Evolutionary conservation across 495 filamentous ascomycete genomes (phyloP).

Genomic region (Penicillium lividum): DNA sequence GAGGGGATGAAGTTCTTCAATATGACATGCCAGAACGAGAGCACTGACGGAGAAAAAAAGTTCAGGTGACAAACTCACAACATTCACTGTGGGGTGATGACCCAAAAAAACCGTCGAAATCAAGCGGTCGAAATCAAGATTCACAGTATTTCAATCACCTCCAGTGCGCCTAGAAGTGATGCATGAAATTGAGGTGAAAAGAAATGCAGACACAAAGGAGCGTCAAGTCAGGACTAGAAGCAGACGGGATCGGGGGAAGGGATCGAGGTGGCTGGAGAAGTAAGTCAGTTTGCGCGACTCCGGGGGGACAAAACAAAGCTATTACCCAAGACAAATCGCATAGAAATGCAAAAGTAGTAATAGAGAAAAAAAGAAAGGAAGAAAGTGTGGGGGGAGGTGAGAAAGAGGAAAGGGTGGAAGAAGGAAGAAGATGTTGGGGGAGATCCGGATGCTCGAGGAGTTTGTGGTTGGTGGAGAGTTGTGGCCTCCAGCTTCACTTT

Average conservation of each 20-base stretch:
- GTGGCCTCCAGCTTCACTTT: slow-evolving; percentile 23
- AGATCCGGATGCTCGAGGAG: slow-evolving; percentile 27
- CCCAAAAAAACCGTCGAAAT: slow-evolving; percentile 17
- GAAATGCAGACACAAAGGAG: slow-evolving; percentile 21
- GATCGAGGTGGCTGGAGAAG: slow-evolving; percentile 58
- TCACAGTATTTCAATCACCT: slow-evolving; percentile 11
- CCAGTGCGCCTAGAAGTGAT: slow-evolving; percentile 17
- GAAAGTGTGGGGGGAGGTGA: slow-evolving; percentile 24
- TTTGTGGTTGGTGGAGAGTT: slow-evolving; percentile 30
- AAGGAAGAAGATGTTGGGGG: slow-evolving; percentile 26
- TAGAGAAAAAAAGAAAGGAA: slow-evolving; percentile 32
- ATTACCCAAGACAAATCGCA: slow-evolving; percentile 25
- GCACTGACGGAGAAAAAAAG: not conserved
- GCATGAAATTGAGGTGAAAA: slow-evolving; percentile 17
- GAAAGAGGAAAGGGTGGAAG: slow-evolving; percentile 28
- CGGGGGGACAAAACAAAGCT: slow-evolving; percentile 20
- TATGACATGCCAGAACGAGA: not conserved
- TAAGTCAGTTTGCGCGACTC: slow-evolving; percentile 42
- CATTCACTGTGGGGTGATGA: not conserved
- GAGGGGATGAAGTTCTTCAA: not conserved
- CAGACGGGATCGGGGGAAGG: slow-evolving; percentile 38
- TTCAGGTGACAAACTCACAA: not conserved
- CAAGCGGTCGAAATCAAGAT: slow-evolving; percentile 4
- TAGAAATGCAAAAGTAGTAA: slow-evolving; percentile 21
- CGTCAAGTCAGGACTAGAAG: slow-evolving; percentile 23